Conservation (phyloP, 2,329 filamentous ascomycete species). For the Fusarium sulawesiense region DNA sequence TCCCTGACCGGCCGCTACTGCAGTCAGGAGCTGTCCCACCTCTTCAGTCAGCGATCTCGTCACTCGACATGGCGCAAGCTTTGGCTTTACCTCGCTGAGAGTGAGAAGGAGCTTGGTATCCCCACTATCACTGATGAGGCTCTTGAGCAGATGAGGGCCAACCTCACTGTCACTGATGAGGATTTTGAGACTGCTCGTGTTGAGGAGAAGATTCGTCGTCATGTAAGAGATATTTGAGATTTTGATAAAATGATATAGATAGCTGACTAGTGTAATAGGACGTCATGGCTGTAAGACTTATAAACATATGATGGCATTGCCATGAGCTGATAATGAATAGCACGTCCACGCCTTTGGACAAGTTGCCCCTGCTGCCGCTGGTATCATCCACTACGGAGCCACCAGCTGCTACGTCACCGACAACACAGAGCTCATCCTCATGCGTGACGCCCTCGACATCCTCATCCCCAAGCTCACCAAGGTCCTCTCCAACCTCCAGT, state of each 20-base stretch:
- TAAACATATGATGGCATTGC: neutral
- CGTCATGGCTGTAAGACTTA: conserved; percentile 20
- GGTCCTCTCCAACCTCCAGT: conserved; percentile 29
- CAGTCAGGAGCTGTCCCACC: conserved; percentile 25
- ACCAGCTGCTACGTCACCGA: conserved; percentile 32
- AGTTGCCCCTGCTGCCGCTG: conserved; percentile 28
- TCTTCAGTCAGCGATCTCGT: conserved; percentile 26
- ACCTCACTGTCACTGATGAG: conserved; percentile 24
- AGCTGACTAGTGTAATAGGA: conserved; percentile 15
- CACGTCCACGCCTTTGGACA: conserved; percentile 25
- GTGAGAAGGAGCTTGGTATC: conserved; percentile 35
- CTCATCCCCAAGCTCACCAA: conserved; percentile 32
- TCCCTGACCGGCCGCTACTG: conserved; percentile 21
- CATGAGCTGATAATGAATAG: neutral
- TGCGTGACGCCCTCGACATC: conserved; percentile 25
- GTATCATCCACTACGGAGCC: conserved; percentile 31
- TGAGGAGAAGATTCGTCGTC: conserved; percentile 32
- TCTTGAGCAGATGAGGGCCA: conserved; percentile 32
- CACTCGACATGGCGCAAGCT: conserved; percentile 36
- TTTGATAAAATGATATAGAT: neutral
- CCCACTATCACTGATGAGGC: conserved; percentile 31
- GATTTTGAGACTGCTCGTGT: conserved; percentile 34
- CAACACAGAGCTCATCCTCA: conserved; percentile 33
- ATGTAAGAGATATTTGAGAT: conserved; percentile 1
- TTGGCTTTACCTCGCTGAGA: conserved; percentile 32